Evolutionary conservation across 2,329 filamentous ascomycete genomes (phyloP), one percentile per base, ranked within the genome.

Genomic region (Aureobasidium zeae): DNA sequence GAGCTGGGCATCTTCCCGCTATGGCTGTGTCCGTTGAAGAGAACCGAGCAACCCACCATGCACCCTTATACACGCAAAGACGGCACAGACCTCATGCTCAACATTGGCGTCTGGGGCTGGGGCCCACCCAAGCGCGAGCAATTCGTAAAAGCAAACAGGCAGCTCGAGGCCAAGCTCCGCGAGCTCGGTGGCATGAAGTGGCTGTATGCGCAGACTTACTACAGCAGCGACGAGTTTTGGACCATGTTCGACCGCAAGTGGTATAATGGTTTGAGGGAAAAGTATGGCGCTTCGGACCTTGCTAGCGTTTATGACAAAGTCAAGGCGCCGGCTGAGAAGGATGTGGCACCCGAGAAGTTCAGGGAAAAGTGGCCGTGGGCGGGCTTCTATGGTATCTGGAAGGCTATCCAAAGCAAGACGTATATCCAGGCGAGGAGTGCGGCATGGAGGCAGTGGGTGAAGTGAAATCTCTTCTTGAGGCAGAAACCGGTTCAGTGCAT

Each of bases 211-310:
- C 79, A 83, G 46, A 75, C 77, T 0, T 83, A 79, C 59, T 82
- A 82, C 57, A 74, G 70, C 3, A 73, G 81, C 55, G 69, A 74
- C 0, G 80, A 84, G 50, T 85, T 85, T 56, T 83, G 80, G 79
- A 58, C 64, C 8, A 68, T 74, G 42, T 84, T 83, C 48, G 73
- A 81, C 55, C 65, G 68, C 26, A 52, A 63, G 6, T 74, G 73
- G 54, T 83, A 84, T 49, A 73, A 81, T 32, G 58, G 55, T 2
- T 60, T 83, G 41, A 63, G 80, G 13, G 57, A 59, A 17, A 76
- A 72, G 54, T 84, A 83, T 53, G 61, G 66, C 4, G 80, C 81
- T 0, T 63, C 63, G 1, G 70, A 74, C 35, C 55, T 84, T 49
- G 79, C 77, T 0, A 77, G 65, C 21, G 77, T 83, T 2, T 82